Percentiles rank a stretch among this genome's conserved stretches.
Evolutionary conservation across 441 rosid species (phyloP).

Genomic region (Populus hybrid): DNA sequence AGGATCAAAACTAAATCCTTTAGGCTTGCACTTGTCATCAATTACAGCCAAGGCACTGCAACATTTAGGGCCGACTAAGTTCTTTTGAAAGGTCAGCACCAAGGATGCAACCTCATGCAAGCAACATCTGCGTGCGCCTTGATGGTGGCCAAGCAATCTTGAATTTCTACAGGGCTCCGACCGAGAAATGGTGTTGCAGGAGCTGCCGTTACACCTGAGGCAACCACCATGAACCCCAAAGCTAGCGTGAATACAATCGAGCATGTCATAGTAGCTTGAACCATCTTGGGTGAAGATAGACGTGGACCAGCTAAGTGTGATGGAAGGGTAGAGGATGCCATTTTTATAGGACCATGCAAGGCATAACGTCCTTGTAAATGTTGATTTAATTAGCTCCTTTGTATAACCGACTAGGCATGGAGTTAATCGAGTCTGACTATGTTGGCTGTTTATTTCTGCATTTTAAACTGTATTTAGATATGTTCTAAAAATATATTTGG

Average conservation of each 20-base stretch:
- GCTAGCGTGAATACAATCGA: neutral
- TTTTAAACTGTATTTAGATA: no score
- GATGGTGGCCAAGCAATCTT: neutral
- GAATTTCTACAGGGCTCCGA: neutral
- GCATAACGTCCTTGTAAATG: neutral
- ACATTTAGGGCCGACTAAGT: neutral
- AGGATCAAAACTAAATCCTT: neutral
- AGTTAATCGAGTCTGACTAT: no score
- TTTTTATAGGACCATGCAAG: neutral
- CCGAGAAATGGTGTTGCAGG: neutral
- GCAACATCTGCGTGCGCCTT: no score
- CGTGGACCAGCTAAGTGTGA: neutral
- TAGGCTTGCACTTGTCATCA: neutral
- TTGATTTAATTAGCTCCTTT: neutral
- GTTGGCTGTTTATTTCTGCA: no score
- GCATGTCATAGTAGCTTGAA: neutral
- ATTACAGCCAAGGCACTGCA: neutral
- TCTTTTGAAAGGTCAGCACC: no score
- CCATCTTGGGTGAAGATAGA: neutral
- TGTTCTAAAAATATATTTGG: no score
- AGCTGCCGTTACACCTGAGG: neutral
- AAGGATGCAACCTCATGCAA: no score
- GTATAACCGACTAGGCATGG: neutral
- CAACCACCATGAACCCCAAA: neutral
- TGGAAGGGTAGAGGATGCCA: no score